Percentiles rank a stretch among this genome's conserved stretches.
These are phyloP conservation scores for Plantago major DNA, from an alignment of 257 asterid genomes.

Conservation along the genomic window DNA sequence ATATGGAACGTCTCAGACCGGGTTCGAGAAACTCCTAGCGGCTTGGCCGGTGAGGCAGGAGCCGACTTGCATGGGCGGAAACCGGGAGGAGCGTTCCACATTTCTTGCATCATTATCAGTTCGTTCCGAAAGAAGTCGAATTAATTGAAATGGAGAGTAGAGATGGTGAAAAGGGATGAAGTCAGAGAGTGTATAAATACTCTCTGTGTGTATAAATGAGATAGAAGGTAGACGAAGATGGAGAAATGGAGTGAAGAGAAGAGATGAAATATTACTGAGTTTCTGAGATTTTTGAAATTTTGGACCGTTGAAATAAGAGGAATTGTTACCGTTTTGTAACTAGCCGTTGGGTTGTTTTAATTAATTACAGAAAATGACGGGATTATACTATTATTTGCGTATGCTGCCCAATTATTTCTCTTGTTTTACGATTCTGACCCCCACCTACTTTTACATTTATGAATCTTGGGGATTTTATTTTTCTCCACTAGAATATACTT, in stretches of 20 bases:
- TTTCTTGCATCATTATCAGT: slow-evolving; percentile 53
- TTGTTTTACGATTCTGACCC: too few species aligned
- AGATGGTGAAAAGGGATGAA: not conserved
- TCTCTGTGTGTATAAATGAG: slow-evolving; percentile 1
- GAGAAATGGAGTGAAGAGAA: slow-evolving; percentile 4
- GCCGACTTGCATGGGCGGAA: slow-evolving; percentile 88
- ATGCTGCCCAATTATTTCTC: too few species aligned
- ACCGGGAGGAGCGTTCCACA: slow-evolving; percentile 91
- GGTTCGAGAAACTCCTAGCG: slow-evolving; percentile 65
- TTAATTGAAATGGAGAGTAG: not conserved
- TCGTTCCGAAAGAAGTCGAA: not conserved
- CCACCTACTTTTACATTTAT: too few species aligned
- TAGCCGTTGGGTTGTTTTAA: too few species aligned
- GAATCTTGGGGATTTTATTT: too few species aligned
- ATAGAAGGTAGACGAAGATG: not conserved
- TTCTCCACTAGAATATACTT: too few species aligned
- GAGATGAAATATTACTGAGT: not conserved
- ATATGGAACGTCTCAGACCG: slow-evolving; percentile 73
- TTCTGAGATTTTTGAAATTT: slow-evolving; percentile 28
- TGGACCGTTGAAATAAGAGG: slow-evolving; percentile 51
- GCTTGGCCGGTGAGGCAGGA: slow-evolving; percentile 90
- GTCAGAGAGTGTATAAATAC: not conserved
- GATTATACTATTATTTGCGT: too few species aligned
- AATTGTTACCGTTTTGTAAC: too few species aligned
- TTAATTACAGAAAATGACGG: too few species aligned